A percentile compares a stretch with the other conserved stretches of the same genome.
These are phyloP conservation scores for Hagleromyces aurorensis DNA, from an alignment of 805 yeast species.

Conservation along the genomic window DNA sequence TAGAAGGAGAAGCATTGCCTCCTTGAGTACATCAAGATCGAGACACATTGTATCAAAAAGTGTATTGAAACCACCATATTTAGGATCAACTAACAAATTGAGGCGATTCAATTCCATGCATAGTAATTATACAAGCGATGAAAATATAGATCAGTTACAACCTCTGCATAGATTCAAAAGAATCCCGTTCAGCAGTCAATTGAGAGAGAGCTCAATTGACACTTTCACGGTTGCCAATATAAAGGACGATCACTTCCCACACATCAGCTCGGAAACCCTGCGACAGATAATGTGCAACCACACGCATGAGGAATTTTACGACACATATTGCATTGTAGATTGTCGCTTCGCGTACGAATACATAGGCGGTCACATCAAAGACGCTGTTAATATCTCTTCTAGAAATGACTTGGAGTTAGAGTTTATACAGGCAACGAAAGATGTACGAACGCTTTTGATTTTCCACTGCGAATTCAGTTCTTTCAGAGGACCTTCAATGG, in stretches of 20 bases:
- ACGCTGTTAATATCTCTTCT: conserved; percentile 71
- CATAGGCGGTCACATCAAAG: conserved; percentile 84
- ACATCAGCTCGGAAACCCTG: conserved; percentile 40
- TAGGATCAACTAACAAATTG: too few relatives aligned
- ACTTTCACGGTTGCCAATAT: conserved; percentile 10
- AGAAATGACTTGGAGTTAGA: conserved; percentile 57
- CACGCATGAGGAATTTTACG: conserved; percentile 40
- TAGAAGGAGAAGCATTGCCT: too few relatives aligned
- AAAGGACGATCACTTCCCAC: conserved; percentile 41
- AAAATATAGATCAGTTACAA: too few relatives aligned
- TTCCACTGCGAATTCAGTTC: conserved; percentile 95
- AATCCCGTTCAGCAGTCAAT: too few relatives aligned
- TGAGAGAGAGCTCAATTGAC: too few relatives aligned
- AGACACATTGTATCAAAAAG: too few relatives aligned
- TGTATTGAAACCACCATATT: too few relatives aligned
- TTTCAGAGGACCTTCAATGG: conserved; percentile 91
- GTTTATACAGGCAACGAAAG: conserved; percentile 32
- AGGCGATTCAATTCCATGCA: too few relatives aligned
- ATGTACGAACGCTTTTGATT: conserved; percentile 42
- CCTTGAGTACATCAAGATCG: too few relatives aligned
- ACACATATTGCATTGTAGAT: conserved; percentile 59
- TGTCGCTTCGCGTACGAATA: conserved; percentile 91
- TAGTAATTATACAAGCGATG: too few relatives aligned
- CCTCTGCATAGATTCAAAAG: too few relatives aligned
- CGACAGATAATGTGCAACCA: conserved; percentile 32